These are phyloP conservation scores for Candida jianshihensis DNA, from an alignment of 805 yeast genomes.

Conservation along the genomic window DNA sequence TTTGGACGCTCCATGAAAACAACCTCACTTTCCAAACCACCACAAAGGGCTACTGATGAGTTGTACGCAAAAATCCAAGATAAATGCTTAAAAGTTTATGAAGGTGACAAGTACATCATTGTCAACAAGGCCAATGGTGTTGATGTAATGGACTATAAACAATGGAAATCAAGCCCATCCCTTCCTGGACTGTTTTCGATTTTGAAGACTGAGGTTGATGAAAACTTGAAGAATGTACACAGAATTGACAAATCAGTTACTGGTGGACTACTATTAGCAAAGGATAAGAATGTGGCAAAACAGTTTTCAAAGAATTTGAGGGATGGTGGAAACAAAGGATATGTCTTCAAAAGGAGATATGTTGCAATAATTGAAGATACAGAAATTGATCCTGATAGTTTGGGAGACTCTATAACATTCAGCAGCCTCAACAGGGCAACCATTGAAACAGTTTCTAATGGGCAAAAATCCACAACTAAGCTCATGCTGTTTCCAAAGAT, in stretches of 20 bases:
- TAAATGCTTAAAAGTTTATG: constrained; percentile 1
- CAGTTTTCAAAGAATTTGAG: constrained; percentile 26
- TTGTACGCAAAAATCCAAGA: not conserved
- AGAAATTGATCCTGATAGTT: not conserved
- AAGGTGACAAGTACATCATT: constrained; percentile 3
- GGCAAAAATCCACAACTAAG: constrained; percentile 10
- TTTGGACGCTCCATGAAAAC: no score
- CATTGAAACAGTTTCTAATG: no score
- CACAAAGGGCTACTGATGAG: not conserved
- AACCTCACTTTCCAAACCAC: not conserved
- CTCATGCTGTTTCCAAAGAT: constrained; percentile 6
- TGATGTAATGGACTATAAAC: constrained; percentile 26
- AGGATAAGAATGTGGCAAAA: constrained; percentile 25
- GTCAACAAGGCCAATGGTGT: constrained; percentile 32
- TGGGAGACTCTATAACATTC: no score
- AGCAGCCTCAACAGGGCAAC: no score
- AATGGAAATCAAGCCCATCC: not conserved
- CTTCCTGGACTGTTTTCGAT: constrained; percentile 8
- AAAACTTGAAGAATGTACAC: constrained; percentile 26
- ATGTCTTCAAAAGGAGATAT: constrained; percentile 27
- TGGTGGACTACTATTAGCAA: constrained; percentile 34
- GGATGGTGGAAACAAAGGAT: constrained; percentile 31
- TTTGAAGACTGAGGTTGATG: constrained; percentile 4
- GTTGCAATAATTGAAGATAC: constrained; percentile 20
- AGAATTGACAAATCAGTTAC: constrained; percentile 33